These are phyloP conservation scores for Leccinum disarticulatum DNA, from an alignment of 768 basidiomycete species.

Conservation along the genomic window DNA sequence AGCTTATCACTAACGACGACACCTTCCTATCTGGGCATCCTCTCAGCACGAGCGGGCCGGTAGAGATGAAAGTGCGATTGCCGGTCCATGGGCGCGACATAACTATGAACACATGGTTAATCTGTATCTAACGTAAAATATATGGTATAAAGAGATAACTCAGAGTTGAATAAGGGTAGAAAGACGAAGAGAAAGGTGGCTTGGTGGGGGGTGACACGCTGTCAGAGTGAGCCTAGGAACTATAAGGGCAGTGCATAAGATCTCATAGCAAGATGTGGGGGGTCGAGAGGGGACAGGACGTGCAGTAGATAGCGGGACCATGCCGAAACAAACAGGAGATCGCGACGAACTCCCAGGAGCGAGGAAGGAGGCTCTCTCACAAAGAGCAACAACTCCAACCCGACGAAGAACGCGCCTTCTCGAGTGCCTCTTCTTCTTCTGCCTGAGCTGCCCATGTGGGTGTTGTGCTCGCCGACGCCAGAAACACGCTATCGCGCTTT, in stretches of 20 bases:
- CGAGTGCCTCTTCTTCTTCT: constrained; percentile 73
- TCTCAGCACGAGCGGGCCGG: constrained; percentile 1
- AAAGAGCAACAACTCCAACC: constrained; percentile 72
- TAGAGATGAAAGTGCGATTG: constrained; percentile 5
- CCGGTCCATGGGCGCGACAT: constrained; percentile 10
- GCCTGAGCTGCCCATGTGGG: constrained; percentile 81
- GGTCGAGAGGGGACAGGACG: constrained; percentile 10
- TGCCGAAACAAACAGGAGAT: constrained; percentile 18
- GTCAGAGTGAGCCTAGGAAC: constrained; percentile 26
- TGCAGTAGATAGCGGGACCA: constrained; percentile 22
- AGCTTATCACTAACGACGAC: constrained; percentile 7
- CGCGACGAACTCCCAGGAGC: constrained; percentile 7
- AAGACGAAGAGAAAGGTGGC: constrained; percentile 10
- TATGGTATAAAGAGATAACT: constrained; percentile 43
- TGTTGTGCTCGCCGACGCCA: constrained; percentile 58
- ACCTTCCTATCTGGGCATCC: constrained; percentile 30
- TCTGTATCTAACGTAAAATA: constrained; percentile 38
- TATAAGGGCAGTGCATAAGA: constrained; percentile 27
- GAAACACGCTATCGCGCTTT: constrained; percentile 81
- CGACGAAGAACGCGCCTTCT: constrained; percentile 45
- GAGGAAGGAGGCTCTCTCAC: constrained; percentile 24
- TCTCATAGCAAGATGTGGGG: constrained; percentile 26
- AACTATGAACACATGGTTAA: constrained; percentile 39
- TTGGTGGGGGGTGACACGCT: constrained; percentile 16
- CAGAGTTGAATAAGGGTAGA: constrained; percentile 34